Evolutionary conservation across 352 stramenopile genomes (phyloP).

Genomic region (Pythium periplocum): DNA sequence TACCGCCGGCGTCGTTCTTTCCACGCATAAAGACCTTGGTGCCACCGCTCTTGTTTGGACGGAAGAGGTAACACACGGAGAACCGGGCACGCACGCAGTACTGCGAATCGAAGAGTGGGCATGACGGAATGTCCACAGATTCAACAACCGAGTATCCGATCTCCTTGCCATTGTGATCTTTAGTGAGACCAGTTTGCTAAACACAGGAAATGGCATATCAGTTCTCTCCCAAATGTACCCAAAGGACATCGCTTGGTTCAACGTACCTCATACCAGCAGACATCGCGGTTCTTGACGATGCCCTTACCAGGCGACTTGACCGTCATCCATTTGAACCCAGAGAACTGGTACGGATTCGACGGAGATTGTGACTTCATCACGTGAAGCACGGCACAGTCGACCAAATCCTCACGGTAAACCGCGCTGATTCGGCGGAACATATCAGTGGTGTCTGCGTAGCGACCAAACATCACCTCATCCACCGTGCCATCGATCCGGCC

Average conservation of each 20-base stretch:
- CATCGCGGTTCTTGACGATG: constrained; percentile 72
- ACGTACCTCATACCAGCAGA: constrained; percentile 41
- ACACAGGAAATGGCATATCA: constrained; percentile 4
- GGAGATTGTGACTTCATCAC: constrained; percentile 46
- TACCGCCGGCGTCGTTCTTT: constrained; percentile 62
- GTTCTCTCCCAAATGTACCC: too few relatives aligned
- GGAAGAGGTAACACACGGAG: constrained; percentile 72
- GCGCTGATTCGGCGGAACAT: constrained; percentile 66
- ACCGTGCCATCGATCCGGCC: constrained; percentile 62
- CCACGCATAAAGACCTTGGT: constrained; percentile 77
- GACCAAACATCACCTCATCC: constrained; percentile 70
- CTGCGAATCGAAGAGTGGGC: constrained; percentile 40
- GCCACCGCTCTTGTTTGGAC: constrained; percentile 64
- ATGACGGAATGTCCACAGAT: constrained; percentile 65
- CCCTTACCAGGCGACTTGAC: constrained; percentile 63
- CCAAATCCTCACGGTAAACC: constrained; percentile 70
- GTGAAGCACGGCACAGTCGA: constrained; percentile 70
- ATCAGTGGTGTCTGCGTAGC: constrained; percentile 67
- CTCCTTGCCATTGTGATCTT: constrained; percentile 69
- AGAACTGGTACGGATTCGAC: constrained; percentile 59
- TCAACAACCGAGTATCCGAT: constrained; percentile 76
- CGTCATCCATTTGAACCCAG: constrained; percentile 82
- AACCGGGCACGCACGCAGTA: constrained; percentile 67
- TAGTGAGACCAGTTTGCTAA: constrained; percentile 62
- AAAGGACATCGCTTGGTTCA: too few relatives aligned